Conservation (phyloP, 1,284 basidiomycete genomes). For the Golubevia pallescens region DNA sequence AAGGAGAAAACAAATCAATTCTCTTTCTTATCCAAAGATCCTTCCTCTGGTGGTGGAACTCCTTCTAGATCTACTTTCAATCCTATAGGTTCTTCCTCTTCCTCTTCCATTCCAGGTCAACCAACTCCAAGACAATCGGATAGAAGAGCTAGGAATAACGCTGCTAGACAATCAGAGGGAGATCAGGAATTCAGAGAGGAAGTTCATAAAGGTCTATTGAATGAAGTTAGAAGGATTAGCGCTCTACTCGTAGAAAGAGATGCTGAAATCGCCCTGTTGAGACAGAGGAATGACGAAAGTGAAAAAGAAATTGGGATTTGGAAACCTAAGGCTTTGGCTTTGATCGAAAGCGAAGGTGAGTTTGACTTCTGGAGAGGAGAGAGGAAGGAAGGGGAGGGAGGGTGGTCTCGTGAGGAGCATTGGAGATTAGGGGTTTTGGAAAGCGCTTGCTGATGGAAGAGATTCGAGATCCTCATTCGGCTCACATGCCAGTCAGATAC, state of each 20-base stretch:
- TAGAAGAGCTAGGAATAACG: constrained; percentile 42
- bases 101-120: no score
- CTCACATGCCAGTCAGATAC: constrained; percentile 1
- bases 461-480: constrained; percentile 11
- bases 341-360: constrained; percentile 37
- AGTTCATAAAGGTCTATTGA: constrained; percentile 43
- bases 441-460: constrained; percentile 15
- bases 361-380: neutral
- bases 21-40: no score
- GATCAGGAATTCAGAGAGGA: constrained; percentile 48
- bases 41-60: no score
- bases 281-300: constrained; percentile 28
- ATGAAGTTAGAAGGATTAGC: constrained; percentile 43
- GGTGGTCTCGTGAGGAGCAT: neutral
- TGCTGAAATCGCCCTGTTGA: constrained; percentile 29
- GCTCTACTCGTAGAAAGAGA: constrained; percentile 43
- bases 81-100: no score
- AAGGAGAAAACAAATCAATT: no score
- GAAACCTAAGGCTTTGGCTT: constrained; percentile 44
- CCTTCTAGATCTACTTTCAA: no score
- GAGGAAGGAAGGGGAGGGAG: constrained; percentile 8
- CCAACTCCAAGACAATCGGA: constrained; percentile 34
- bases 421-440: constrained; percentile 13
- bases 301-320: constrained; percentile 46
- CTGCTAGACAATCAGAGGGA: constrained; percentile 35